Conservation (phyloP, 2,329 filamentous ascomycete species). For the Xylaria hypoxylon region DNA sequence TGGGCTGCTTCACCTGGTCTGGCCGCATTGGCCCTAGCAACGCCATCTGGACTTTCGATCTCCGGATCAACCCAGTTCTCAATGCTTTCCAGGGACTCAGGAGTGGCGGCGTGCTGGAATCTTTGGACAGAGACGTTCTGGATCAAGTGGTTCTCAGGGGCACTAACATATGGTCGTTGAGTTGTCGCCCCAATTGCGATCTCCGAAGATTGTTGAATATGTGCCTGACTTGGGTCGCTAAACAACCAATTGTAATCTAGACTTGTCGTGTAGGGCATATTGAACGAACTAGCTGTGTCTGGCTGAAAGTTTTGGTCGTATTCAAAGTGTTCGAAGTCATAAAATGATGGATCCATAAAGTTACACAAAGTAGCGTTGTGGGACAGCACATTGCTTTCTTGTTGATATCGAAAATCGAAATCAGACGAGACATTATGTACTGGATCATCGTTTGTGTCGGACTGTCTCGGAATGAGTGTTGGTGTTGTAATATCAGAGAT, state of each 20-base stretch:
- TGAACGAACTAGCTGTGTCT: conserved; percentile 73
- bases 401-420: conserved; percentile 7
- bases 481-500: not conserved
- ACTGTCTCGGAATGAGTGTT: not conserved
- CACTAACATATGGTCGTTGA: not conserved
- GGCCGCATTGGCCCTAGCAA: not conserved
- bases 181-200: not conserved
- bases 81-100: conserved; percentile 19
- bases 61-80: conserved; percentile 13
- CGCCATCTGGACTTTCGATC: not conserved
- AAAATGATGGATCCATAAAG: conserved; percentile 15
- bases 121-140: not conserved
- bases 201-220: conserved; percentile 36
- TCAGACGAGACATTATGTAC: not conserved
- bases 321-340: conserved; percentile 39
- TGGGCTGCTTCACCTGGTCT: not conserved
- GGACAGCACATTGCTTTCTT: conserved; percentile 22
- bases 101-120: conserved; percentile 16
- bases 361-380: conserved; percentile 40
- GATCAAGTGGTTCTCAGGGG: not conserved
- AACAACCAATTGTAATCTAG: conserved; percentile 74
- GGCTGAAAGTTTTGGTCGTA: conserved; percentile 69
- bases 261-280: conserved; percentile 73
- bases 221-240: conserved; percentile 54
- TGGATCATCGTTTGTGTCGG: not conserved